Base-by-base conservation (phyloP, 495 filamentous ascomycete genomes). In the Penicillium subrubescens region DNA sequence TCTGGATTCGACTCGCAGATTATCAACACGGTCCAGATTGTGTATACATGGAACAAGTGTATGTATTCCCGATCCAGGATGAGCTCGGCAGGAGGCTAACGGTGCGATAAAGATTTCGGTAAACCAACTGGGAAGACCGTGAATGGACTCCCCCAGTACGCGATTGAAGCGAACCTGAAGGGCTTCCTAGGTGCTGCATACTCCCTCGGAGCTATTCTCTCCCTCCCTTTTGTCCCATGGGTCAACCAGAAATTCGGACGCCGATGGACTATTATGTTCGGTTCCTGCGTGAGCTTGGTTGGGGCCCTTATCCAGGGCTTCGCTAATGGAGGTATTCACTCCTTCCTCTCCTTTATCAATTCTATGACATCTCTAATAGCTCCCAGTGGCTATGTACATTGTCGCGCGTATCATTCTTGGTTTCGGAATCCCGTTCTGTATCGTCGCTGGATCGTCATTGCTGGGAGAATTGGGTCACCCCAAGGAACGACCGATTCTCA, bases 1-100 rank as follows among this genome's bases (percentile, higher is more conserved):
- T 89, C 87, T 27, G 88, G 89, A 1, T 91, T 90, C 70, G 88
- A 91, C 72, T 87, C 85, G 8, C 86, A 88, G 64, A 86, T 91
- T 71, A 89, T 91, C 76, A 91, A 90, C 63, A 84, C 85, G 2
- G 81, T 90, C 4, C 87, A 91, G 73, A 83, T 87, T 34, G 83
- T 89, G 19, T 73, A 78, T 8, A 75, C 77, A 7, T 90, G 85
- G 86, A 80, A 83, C 55, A 64, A 71, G 10, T 90, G 87, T 87
- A 64, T 39, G 81, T 75, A 48, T 31, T 57, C 31, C 34, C 39
- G 1, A 50, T 62, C 17, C 43, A 23, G 10, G 59, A 62, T 60
- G 37, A 48, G 29, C 39, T 57, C 29, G 37, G 7, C 60, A 57
- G 51, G 31, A 44, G 14, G 12, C 51, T 64, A 46, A 53, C 25